phyloP scores from a whole-genome alignment of 2,329 filamentous ascomycete genomes.

The Dactylellina drechsleri region DNA sequence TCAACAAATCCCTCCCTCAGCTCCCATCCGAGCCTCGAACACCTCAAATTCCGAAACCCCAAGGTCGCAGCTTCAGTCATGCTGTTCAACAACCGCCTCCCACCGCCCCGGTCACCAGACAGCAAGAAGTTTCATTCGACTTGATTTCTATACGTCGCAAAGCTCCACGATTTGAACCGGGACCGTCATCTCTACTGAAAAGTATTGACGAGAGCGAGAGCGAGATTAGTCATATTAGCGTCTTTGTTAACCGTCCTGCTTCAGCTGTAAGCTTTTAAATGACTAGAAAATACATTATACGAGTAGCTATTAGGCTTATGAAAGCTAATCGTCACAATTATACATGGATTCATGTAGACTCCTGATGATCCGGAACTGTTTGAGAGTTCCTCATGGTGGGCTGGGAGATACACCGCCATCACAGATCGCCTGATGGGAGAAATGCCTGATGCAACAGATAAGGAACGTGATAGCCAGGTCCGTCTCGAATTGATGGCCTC shows the following conservation, averaged over 20 bases:
- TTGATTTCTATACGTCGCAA: slow-evolving; percentile 9
- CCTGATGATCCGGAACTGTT: slow-evolving; percentile 42
- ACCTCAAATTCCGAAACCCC: not conserved
- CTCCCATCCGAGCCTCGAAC: slow-evolving; percentile 33
- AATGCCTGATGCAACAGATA: slow-evolving; percentile 28
- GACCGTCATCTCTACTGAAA: too few relatives aligned
- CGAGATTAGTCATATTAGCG: not conserved
- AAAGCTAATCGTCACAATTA: not conserved
- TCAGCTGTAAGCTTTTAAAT: slow-evolving; percentile 12
- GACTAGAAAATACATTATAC: too few relatives aligned
- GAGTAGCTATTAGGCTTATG: too few relatives aligned
- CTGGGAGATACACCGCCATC: slow-evolving; percentile 43
- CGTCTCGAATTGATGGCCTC: slow-evolving; percentile 15
- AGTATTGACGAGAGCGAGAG: too few relatives aligned
- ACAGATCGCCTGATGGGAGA: slow-evolving; percentile 34
- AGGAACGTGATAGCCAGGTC: slow-evolving; percentile 21
- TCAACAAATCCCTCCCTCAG: slow-evolving; percentile 41
- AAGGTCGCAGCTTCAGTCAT: slow-evolving; percentile 43
- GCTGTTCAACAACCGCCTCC: slow-evolving; percentile 15
- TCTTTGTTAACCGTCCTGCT: slow-evolving; percentile 24
- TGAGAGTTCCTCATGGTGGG: slow-evolving; percentile 40
- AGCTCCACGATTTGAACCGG: not conserved
- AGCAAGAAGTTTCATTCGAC: slow-evolving; percentile 34
- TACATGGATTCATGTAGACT: not conserved
- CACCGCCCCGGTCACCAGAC: slow-evolving; percentile 15